Evolutionary conservation across 2,329 filamentous ascomycete species (phyloP).

Genomic region (Ophiostoma ips): DNA sequence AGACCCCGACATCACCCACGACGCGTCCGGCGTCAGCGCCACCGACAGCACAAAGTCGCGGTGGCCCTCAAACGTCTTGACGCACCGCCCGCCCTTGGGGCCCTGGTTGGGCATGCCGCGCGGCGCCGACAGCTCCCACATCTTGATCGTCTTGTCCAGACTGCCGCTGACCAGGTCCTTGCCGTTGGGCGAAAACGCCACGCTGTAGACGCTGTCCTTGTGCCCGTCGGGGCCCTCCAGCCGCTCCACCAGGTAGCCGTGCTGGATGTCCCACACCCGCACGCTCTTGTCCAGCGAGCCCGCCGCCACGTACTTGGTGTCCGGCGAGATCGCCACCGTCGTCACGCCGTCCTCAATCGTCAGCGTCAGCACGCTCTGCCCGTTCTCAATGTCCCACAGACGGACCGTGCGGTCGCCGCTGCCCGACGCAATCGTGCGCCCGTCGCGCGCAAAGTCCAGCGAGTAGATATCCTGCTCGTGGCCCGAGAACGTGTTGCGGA

Average conservation of each 20-base stretch:
- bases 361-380: constrained; percentile 68
- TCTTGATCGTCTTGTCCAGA: constrained; percentile 97
- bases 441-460: constrained; percentile 85
- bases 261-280: constrained; percentile 85
- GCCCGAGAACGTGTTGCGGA: constrained; percentile 86
- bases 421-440: constrained; percentile 86
- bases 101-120: constrained; percentile 52
- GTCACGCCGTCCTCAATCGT: constrained; percentile 95
- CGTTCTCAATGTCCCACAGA: constrained; percentile 87
- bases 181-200: constrained; percentile 88
- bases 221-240: constrained; percentile 88
- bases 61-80: constrained; percentile 95
- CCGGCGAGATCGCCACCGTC: constrained; percentile 91
- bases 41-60: constrained; percentile 96
- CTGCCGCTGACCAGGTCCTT: constrained; percentile 88
- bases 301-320: constrained; percentile 85
- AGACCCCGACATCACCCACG: constrained; percentile 93
- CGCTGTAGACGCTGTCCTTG: constrained; percentile 92
- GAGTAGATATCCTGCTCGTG: constrained; percentile 99
- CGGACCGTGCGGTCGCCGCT: constrained; percentile 90
- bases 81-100: constrained; percentile 78
- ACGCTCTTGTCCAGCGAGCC: constrained; percentile 97
- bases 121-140: constrained; percentile 82
- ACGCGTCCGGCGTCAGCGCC: constrained; percentile 81
- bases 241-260: constrained; percentile 75